Evolutionary conservation across 495 filamentous ascomycete genomes (phyloP), one percentile per base, ranked within the genome.

Genomic region (Penicillium bovifimosum): DNA sequence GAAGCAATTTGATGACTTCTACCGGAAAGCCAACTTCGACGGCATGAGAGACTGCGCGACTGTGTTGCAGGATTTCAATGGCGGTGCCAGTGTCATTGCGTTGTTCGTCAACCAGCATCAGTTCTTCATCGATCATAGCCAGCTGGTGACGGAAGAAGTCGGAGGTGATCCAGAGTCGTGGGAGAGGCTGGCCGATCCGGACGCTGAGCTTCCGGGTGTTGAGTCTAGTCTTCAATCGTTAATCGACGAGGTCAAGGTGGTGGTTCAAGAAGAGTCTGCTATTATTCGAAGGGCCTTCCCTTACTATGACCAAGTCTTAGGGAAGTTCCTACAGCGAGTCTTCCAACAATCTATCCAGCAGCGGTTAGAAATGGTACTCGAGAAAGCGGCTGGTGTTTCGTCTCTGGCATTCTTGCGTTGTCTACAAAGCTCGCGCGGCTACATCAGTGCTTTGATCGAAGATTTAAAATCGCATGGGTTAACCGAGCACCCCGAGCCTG

Each of bases 311-410:
- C 88, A 91, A 47, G 95, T 99, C 5, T 72, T 99, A 39, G 81
- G 83, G 33, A 89, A 88, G 53, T 99, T 99, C 57, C 71, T 97
- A 26, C 95, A 97, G 67, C 81, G 95, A 29, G 85, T 99, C 6
- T 99, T 97, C 65, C 92, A 99, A 64, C 95, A 99, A 66, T 96
- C 92, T 2, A 86, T 98, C 54, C 95, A 97, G 64, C 93, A 97
- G 67, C 77, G 91, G 3, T 76, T 99, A 10, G 95, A 99, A 59
- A 90, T 95, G 87, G 91, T 99, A 8, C 75, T 99, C 38, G 90
- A 96, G 52, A 96, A 96, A 69, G 92, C 95, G 10, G 87, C 86
- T 56, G 84, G 84, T 7, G 82, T 96, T 35, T 97, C 95, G 1
- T 90, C 90, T 5, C 73, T 99, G 18, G 91, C 95, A 4, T 97